Conservation (phyloP, 129 eudicot species). For the Flaveria robusta region DNA sequence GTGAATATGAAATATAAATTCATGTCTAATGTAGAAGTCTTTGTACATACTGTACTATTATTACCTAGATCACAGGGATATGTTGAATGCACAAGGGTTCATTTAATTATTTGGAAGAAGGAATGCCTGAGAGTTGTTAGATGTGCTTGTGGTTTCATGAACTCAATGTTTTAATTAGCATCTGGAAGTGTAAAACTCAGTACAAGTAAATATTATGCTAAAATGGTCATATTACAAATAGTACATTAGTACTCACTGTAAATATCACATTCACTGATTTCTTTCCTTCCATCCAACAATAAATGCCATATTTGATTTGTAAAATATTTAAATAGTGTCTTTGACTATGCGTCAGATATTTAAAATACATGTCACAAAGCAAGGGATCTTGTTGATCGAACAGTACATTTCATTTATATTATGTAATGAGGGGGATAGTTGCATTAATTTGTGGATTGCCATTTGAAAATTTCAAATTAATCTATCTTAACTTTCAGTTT, state of each 20-base stretch:
- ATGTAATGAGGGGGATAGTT: background rate
- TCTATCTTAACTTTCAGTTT: background rate
- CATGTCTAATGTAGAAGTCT: background rate
- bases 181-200: background rate
- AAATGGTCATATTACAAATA: too few species aligned
- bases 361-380: background rate
- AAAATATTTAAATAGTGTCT: background rate
- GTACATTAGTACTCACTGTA: too few species aligned
- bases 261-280: background rate
- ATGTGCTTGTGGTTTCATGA: background rate
- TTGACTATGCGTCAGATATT: background rate
- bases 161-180: background rate
- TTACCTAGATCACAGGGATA: background rate
- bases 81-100: slow-evolving; percentile 1
- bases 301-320: background rate
- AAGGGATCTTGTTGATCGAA: background rate
- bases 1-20: background rate
- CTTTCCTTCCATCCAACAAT: background rate
- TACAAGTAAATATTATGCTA: background rate
- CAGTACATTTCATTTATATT: background rate
- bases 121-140: background rate
- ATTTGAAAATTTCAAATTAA: background rate
- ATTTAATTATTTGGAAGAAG: slow-evolving; percentile 3
- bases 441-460: background rate
- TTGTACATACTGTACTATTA: background rate